A percentile compares a stretch with the other conserved stretches of the same genome.
Evolutionary conservation across 1,284 basidiomycete genomes (phyloP).

Genomic region (Papiliotrema terrestris): DNA sequence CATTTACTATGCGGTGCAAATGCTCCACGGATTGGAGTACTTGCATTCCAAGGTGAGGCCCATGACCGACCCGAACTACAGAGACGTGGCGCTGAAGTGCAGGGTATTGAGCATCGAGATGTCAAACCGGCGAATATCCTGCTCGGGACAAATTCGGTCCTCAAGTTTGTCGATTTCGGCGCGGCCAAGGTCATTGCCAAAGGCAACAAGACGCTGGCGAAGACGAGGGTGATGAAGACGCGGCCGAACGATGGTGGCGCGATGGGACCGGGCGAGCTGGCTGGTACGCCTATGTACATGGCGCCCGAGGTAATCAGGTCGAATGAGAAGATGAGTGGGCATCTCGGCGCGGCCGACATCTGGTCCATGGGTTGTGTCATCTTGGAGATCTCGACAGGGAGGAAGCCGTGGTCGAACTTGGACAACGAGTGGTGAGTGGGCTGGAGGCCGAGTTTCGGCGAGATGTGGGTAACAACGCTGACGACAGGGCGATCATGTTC

Average conservation of each 20-base stretch:
- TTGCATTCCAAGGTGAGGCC: slow-evolving; percentile 67
- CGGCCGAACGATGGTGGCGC: slow-evolving; percentile 49
- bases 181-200: slow-evolving; percentile 96
- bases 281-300: slow-evolving; percentile 99
- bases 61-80: background rate
- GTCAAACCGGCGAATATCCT: slow-evolving; percentile 99
- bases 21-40: slow-evolving; percentile 93
- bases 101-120: slow-evolving; percentile 88
- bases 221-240: slow-evolving; percentile 46
- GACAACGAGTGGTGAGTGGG: slow-evolving; percentile 91
- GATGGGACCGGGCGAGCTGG: slow-evolving; percentile 63
- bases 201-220: slow-evolving; percentile 82
- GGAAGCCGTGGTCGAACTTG: slow-evolving; percentile 96
- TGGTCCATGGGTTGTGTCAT: slow-evolving; percentile 95
- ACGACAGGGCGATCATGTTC: slow-evolving; percentile 91
- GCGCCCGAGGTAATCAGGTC: slow-evolving; percentile 94
- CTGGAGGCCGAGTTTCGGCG: background rate
- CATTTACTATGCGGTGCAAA: slow-evolving; percentile 94
- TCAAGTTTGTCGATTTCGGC: slow-evolving; percentile 98
- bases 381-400: slow-evolving; percentile 91
- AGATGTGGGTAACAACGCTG: background rate
- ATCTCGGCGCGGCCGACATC: slow-evolving; percentile 91
- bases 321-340: slow-evolving; percentile 67
- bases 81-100: background rate
- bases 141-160: slow-evolving; percentile 78